Conservation (phyloP, 345 rosid species). For the Abelmoschus esculentus region DNA sequence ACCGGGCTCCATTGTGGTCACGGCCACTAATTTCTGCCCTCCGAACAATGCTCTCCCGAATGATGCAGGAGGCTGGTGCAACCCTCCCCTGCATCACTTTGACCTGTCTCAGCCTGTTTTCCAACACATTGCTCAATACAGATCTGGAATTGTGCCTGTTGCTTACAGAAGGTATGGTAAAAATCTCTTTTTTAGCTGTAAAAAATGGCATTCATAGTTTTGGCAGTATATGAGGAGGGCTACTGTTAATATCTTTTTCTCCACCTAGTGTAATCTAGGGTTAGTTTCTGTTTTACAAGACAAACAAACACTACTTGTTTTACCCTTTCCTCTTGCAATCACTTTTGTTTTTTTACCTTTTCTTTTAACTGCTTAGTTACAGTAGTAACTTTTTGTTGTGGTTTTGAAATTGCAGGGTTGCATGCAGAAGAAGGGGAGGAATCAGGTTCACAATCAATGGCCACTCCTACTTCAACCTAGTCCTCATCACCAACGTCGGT, state of each 20-base stretch:
- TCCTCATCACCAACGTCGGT: constrained; percentile 71
- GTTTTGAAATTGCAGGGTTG: constrained; percentile 32
- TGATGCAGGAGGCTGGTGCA: constrained; percentile 81
- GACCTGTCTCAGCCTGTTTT: constrained; percentile 79
- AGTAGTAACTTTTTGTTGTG: background rate
- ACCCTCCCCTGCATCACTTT: constrained; percentile 74
- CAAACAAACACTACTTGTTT: background rate
- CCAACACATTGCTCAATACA: constrained; percentile 80
- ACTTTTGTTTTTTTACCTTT: background rate
- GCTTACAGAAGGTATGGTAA: constrained; percentile 47
- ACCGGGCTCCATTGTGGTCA: constrained; percentile 56
- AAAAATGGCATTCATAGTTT: background rate
- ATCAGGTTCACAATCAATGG: constrained; percentile 74
- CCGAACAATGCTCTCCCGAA: constrained; percentile 75
- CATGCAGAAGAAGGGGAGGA: constrained; percentile 64
- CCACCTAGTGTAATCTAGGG: background rate
- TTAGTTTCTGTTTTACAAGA: background rate
- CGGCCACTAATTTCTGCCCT: constrained; percentile 81
- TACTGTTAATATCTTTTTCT: too few relatives aligned
- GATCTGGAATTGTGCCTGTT: constrained; percentile 70
- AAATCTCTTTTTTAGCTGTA: background rate
- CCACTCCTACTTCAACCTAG: constrained; percentile 72
- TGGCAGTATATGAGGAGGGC: background rate
- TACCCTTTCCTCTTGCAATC: background rate
- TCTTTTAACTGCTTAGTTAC: background rate